A percentile compares a stretch with the other conserved stretches of the same genome.
phyloP scores from a whole-genome alignment of 805 yeast species.

The Candida arabinofermentans region DNA sequence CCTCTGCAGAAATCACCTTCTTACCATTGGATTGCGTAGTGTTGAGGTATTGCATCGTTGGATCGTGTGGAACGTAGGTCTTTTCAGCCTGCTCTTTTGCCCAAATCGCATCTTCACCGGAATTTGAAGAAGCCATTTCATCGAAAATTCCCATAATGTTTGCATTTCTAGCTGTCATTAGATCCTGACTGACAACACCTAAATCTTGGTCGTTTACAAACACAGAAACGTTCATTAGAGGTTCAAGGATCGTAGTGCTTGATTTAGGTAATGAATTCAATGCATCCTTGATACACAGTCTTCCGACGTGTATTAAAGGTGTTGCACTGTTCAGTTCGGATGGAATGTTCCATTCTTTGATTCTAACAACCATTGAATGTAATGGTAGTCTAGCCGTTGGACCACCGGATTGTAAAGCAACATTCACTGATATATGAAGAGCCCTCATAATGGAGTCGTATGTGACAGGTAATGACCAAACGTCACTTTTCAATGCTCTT shows the following conservation, averaged over 20 bases:
- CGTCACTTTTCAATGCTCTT: slow-evolving; percentile 17
- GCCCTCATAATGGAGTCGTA: slow-evolving; percentile 51
- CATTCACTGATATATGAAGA: slow-evolving; percentile 53
- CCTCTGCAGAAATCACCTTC: slow-evolving; percentile 68
- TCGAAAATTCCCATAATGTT: slow-evolving; percentile 69
- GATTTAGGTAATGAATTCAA: slow-evolving; percentile 26
- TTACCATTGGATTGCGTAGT: slow-evolving; percentile 28
- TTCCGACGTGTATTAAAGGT: slow-evolving; percentile 41
- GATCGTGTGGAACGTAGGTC: slow-evolving; percentile 74
- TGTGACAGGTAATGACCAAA: slow-evolving; percentile 46
- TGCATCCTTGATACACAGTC: slow-evolving; percentile 41
- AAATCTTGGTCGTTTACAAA: slow-evolving; percentile 65
- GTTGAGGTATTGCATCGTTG: slow-evolving; percentile 43
- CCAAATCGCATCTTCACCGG: slow-evolving; percentile 38
- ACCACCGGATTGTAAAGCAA: slow-evolving; percentile 68
- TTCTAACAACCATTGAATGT: slow-evolving; percentile 54
- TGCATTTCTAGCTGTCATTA: slow-evolving; percentile 76
- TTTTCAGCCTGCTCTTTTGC: slow-evolving; percentile 54
- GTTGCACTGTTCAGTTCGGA: slow-evolving; percentile 38
- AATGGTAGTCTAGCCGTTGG: slow-evolving; percentile 52
- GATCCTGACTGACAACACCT: slow-evolving; percentile 82
- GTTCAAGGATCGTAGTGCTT: slow-evolving; percentile 67
- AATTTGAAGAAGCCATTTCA: slow-evolving; percentile 32
- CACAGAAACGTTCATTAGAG: slow-evolving; percentile 75
- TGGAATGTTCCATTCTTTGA: slow-evolving; percentile 52